Base-by-base conservation (phyloP, 768 basidiomycete genomes). In the Mycena polygramma region DNA sequence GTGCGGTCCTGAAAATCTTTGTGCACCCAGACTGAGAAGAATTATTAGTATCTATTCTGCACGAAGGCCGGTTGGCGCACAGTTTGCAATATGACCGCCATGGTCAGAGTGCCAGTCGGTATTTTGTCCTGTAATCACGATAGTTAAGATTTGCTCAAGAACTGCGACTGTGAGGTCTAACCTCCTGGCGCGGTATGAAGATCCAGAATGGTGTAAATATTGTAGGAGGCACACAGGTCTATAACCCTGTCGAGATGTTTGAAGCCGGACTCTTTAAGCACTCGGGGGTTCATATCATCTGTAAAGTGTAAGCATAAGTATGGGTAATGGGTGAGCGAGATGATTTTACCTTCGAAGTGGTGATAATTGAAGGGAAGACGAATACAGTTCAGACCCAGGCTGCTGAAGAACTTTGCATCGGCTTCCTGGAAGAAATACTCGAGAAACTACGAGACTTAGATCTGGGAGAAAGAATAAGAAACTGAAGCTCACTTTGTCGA, bases 241-340 rank as follows among this genome's bases (percentile, higher is more conserved):
- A 96, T 90, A 51, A 93, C 91, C n/a, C 93, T 86, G 71, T 95
- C 94, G 59, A 95, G 90, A 80, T 94, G 92, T 77, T 91, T 91
- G 83, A 94, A 93, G 35, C 94, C 92, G 10, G 86, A 84, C 67
- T 88, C 80, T 76, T 92, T 94, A 73, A 94, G 87, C 0, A 93
- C 90, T 26, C 92, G 86, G 22, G 94, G 93, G 76, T 93, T 93
- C 86, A 91, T 85, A 78, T 94, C 93, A 78, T 95, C 84, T 84
- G 57, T 15, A 19, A 39, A 71, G 30, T 48, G 24, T 57, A 24
- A 66, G 30, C 26, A 55, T 26, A 49, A n/a, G 30, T 30, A n/a
- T 6, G 36, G 43, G n/a, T 51, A 14, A 51, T 26, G 14, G 53
- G 24, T 15, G 30, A n/a, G 57, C 8, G 37, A 5, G 53, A 19